Evolutionary conservation across 768 basidiomycete species (phyloP).

Genomic region (Mycena floridula): DNA sequence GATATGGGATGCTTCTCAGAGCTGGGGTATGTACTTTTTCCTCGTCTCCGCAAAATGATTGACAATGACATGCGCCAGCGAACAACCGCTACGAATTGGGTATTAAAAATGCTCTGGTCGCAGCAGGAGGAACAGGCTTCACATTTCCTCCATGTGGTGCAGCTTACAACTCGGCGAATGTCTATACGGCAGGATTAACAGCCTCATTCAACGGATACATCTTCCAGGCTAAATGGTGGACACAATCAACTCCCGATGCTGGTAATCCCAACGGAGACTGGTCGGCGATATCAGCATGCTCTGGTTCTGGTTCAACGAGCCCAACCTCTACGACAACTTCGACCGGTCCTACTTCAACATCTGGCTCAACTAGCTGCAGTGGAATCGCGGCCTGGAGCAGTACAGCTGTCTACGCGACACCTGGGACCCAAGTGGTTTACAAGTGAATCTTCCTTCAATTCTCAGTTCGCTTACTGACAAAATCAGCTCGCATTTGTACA

Average conservation of each 20-base stretch:
- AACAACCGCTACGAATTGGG: conserved; percentile 55
- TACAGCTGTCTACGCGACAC: conserved; percentile 39
- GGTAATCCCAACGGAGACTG: conserved; percentile 50
- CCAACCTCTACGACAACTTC: conserved; percentile 9
- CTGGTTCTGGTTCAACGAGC: conserved; percentile 7
- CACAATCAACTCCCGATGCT: conserved; percentile 40
- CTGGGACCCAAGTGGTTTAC: conserved; percentile 45
- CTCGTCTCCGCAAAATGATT: conserved; percentile 14
- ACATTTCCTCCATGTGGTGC: conserved; percentile 57
- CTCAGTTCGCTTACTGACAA: not conserved
- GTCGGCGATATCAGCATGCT: conserved; percentile 33
- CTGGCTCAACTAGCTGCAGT: conserved; percentile 32
- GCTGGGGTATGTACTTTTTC: conserved; percentile 34
- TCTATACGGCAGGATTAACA: conserved; percentile 43
- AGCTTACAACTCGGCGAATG: conserved; percentile 40
- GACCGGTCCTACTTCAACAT: conserved; percentile 17
- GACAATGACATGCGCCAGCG: conserved; percentile 31
- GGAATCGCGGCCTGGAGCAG: conserved; percentile 49
- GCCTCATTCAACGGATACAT: conserved; percentile 53
- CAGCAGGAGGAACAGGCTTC: conserved; percentile 65
- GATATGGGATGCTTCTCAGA: conserved; percentile 47
- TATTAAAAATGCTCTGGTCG: conserved; percentile 52
- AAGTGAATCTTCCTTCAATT: conserved; percentile 25
- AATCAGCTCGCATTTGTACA: conserved; percentile 32
- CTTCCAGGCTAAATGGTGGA: conserved; percentile 56